phyloP scores from a whole-genome alignment of 78 protist genomes.

The Dictyostelium intermedium region DNA sequence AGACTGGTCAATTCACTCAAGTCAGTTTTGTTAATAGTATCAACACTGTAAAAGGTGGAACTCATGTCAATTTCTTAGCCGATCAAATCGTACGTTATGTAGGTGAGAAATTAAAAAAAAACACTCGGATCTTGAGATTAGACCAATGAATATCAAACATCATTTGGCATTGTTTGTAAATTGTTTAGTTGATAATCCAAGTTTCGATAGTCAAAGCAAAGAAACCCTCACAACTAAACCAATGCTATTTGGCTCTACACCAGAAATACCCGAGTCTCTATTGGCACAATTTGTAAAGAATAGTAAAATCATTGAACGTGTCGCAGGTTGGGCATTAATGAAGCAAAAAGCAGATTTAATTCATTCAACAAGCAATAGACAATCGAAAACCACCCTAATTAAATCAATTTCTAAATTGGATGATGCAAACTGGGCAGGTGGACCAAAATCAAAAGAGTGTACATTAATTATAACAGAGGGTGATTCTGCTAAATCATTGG shows the following conservation, averaged over 20 bases:
- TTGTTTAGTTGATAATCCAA: conserved; percentile 97
- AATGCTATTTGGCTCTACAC: conserved; percentile 90
- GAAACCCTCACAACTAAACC: conserved; percentile 89
- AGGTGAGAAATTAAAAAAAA: conserved; percentile 24
- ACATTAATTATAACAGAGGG: conserved; percentile 98
- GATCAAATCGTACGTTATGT: conserved; percentile 77
- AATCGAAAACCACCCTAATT: conserved; percentile 23
- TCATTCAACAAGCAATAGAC: conserved; percentile 2
- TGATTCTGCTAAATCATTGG: conserved; percentile 82
- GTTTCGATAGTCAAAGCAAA: conserved; percentile 98
- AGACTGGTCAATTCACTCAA: conserved; percentile 54
- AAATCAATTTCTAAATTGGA: conserved; percentile 93
- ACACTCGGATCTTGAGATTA: conserved; percentile 70
- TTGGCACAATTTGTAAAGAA: conserved; percentile 27
- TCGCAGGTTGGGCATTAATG: conserved; percentile 78
- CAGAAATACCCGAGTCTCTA: conserved; percentile 20
- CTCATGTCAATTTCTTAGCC: conserved; percentile 93
- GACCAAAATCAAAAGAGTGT: conserved; percentile 87
- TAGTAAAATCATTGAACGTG: conserved; percentile 50
- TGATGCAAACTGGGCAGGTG: conserved; percentile 98
- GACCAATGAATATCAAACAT: conserved; percentile 88
- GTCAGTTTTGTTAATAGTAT: conserved; percentile 98
- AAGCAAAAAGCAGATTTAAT: conserved; percentile 74
- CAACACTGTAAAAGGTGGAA: conserved; percentile 97
- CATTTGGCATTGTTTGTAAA: conserved; percentile 95